Evolutionary conservation across 2,329 filamentous ascomycete genomes (phyloP).

Genomic region (Aquanectria penicillioides): DNA sequence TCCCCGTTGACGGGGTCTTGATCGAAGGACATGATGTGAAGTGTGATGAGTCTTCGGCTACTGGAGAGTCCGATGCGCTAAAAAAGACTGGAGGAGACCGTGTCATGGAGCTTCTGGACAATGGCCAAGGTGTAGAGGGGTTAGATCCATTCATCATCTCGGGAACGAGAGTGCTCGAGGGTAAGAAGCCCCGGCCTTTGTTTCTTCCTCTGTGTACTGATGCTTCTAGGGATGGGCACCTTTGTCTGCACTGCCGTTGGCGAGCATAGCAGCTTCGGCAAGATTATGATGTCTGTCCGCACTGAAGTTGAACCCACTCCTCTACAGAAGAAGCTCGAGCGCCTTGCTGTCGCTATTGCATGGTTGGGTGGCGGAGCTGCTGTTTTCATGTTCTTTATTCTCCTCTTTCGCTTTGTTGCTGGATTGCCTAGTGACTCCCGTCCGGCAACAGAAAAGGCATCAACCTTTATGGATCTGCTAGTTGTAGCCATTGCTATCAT

Average conservation of each 20-base stretch:
- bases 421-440: constrained; percentile 14
- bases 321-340: constrained; percentile 60
- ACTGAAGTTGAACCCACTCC: constrained; percentile 61
- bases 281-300: constrained; percentile 63
- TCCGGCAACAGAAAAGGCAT: constrained; percentile 15
- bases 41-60: constrained; percentile 78
- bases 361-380: constrained; percentile 56
- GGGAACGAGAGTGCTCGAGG: constrained; percentile 61
- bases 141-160: constrained; percentile 72
- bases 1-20: constrained; percentile 76
- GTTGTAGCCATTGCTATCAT: constrained; percentile 71
- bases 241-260: constrained; percentile 64
- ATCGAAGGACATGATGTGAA: constrained; percentile 62
- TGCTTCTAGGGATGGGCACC: constrained; percentile 54
- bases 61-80: constrained; percentile 76
- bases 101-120: constrained; percentile 57
- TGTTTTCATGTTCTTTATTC: constrained; percentile 21
- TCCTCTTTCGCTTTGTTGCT: constrained; percentile 20
- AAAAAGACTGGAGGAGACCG: constrained; percentile 71
- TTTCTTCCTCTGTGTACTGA: background rate
- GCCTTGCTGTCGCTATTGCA: constrained; percentile 45
- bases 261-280: constrained; percentile 60
- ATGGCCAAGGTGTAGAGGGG: constrained; percentile 55
- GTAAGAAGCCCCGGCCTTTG: constrained; percentile 33
- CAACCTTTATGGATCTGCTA: constrained; percentile 57